Evolutionary conservation across 768 basidiomycete genomes (phyloP).

Genomic region (Suillus spraguei): DNA sequence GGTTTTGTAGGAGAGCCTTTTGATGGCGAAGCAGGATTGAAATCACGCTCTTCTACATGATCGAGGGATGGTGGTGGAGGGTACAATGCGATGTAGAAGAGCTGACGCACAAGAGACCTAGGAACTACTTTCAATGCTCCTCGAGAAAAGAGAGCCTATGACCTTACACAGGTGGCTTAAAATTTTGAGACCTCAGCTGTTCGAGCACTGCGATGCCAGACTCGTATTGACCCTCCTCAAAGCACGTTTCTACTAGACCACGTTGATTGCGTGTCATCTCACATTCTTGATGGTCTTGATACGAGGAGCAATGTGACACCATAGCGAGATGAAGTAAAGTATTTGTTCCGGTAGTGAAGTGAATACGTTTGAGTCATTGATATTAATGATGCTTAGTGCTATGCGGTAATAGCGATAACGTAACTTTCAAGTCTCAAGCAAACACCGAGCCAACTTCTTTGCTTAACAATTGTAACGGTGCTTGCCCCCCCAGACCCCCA

Average conservation of each 20-base stretch:
- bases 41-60: conserved; percentile 22
- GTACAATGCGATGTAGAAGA: conserved; percentile 72
- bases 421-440: background rate
- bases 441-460: background rate
- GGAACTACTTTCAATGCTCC: background rate
- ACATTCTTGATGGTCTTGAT: conserved; percentile 29
- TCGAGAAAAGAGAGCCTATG: background rate
- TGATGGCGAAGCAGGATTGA: conserved; percentile 32
- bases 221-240: conserved; percentile 80
- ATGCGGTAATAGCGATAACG: background rate
- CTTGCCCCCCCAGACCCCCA: too few species aligned
- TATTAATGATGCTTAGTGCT: too few species aligned
- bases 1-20: conserved; percentile 54
- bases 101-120: conserved; percentile 66
- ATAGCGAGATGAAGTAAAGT: background rate
- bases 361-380: background rate
- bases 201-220: conserved; percentile 63
- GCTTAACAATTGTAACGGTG: background rate
- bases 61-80: conserved; percentile 39
- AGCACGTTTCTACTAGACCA: conserved; percentile 66
- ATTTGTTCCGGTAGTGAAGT: background rate
- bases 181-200: conserved; percentile 58
- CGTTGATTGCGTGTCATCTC: conserved; percentile 52
- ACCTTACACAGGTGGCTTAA: conserved; percentile 61
- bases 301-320: background rate